Conservation (phyloP, 169 alveolate species). For the Babesia ovata region DNA sequence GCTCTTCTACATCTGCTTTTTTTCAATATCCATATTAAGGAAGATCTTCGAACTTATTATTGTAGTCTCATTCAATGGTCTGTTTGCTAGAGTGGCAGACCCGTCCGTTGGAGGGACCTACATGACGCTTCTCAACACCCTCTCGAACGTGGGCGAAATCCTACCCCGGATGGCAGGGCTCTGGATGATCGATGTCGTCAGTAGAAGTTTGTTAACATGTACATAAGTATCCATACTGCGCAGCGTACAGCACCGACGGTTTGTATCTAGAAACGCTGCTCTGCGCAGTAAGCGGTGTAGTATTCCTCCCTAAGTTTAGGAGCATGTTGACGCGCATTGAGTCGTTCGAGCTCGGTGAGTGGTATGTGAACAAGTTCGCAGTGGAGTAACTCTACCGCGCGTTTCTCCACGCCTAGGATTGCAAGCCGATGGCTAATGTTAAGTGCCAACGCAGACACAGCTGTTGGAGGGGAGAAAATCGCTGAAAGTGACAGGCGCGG, state of each 20-base stretch:
- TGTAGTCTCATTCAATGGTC: slow-evolving; percentile 68
- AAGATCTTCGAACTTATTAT: slow-evolving; percentile 9
- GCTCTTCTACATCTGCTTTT: slow-evolving; percentile 8
- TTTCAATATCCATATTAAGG: slow-evolving; percentile 18
- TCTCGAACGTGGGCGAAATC: slow-evolving; percentile 75
- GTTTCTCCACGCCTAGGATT: too few relatives aligned
- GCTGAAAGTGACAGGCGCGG: too few relatives aligned
- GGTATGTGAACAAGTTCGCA: slow-evolving; percentile 43
- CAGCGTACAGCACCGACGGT: slow-evolving; percentile 29
- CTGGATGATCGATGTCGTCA: slow-evolving; percentile 30
- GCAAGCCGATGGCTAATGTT: too few relatives aligned
- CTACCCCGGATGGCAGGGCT: slow-evolving; percentile 35
- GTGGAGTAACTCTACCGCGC: neutral
- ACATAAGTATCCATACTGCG: neutral
- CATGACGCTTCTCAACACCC: slow-evolving; percentile 84
- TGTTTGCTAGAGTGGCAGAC: slow-evolving; percentile 79
- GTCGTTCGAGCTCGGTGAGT: slow-evolving; percentile 39
- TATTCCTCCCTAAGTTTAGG: slow-evolving; percentile 30
- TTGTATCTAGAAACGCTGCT: slow-evolving; percentile 32
- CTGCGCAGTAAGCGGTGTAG: slow-evolving; percentile 32
- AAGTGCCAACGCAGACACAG: too few relatives aligned
- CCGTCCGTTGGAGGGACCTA: slow-evolving; percentile 84
- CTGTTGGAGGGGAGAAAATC: too few relatives aligned
- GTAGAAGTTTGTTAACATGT: slow-evolving; percentile 9
- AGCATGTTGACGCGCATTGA: slow-evolving; percentile 18